A percentile compares a stretch with the other conserved stretches of the same genome.
These are phyloP conservation scores for Annulohypoxylon stygium DNA, from an alignment of 495 filamentous ascomycete genomes.

Conservation along the genomic window DNA sequence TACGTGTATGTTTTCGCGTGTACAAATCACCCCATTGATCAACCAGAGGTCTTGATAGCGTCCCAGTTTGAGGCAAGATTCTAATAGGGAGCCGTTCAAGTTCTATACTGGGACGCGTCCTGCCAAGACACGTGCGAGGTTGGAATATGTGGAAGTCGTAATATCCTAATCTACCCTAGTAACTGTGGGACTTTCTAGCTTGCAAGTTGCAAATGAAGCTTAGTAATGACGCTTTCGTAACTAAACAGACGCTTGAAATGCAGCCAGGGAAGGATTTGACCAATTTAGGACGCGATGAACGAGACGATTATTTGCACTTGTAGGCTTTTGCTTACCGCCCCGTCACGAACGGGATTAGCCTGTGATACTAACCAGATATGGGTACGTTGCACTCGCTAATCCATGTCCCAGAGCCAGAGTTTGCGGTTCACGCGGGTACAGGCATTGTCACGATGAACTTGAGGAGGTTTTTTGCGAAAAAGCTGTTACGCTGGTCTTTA, in stretches of 20 bases:
- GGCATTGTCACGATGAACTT: neutral
- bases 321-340: slow-evolving; percentile 5
- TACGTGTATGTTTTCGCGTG: slow-evolving; percentile 15
- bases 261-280: slow-evolving; percentile 7
- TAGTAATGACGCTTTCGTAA: slow-evolving; percentile 17
- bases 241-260: neutral
- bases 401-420: slow-evolving; percentile 3
- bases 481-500: neutral
- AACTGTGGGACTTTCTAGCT: slow-evolving; percentile 8
- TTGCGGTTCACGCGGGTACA: slow-evolving; percentile 20
- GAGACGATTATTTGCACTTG: neutral
- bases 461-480: neutral
- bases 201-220: neutral
- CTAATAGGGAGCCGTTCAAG: slow-evolving; percentile 11
- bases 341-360: slow-evolving; percentile 16
- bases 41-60: slow-evolving; percentile 7
- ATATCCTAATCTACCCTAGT: slow-evolving; percentile 22
- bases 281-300: neutral
- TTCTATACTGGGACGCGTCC: neutral
- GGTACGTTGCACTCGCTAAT: slow-evolving; percentile 14
- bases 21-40: slow-evolving; percentile 20
- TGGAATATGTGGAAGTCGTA: slow-evolving; percentile 7
- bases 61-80: neutral
- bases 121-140: slow-evolving; percentile 34
- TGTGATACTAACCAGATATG: slow-evolving; percentile 4